Evolutionary conservation across 108 stramenopile genomes (phyloP).

Genomic region (Fistulifera solaris): DNA sequence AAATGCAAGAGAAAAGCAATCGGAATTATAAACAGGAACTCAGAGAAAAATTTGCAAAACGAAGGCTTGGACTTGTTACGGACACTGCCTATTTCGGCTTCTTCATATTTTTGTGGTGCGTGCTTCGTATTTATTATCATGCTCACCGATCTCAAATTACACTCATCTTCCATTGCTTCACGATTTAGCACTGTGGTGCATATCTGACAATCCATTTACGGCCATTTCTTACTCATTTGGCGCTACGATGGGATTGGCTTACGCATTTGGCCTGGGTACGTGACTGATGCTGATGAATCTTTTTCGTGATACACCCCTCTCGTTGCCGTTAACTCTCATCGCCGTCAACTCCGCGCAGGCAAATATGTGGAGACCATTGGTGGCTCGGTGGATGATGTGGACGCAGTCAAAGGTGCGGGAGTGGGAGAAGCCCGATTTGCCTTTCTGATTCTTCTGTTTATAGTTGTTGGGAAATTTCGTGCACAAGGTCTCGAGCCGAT

Average conservation of each 20-base stretch:
- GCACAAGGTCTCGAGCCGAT: conserved; percentile 54
- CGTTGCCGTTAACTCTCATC: no score
- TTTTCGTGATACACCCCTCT: not conserved
- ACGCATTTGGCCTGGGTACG: conserved; percentile 60
- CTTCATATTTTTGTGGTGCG: conserved; percentile 41
- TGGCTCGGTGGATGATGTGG: conserved; percentile 45
- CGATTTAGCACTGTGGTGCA: conserved; percentile 31
- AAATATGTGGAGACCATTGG: conserved; percentile 80
- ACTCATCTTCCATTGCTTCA: no score
- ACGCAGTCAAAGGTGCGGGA: conserved; percentile 48
- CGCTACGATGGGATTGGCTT: conserved; percentile 63
- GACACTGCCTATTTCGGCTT: conserved; percentile 58
- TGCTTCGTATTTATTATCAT: no score
- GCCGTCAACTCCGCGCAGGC: not conserved
- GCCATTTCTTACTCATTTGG: conserved; percentile 68
- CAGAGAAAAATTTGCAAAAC: conserved; percentile 38
- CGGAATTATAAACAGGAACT: conserved; percentile 17
- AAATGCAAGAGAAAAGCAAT: conserved; percentile 27
- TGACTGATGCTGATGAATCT: no score
- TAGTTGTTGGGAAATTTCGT: conserved; percentile 70
- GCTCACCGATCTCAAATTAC: no score
- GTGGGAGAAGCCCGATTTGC: conserved; percentile 81
- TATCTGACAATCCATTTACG: conserved; percentile 49
- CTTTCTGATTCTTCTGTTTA: conserved; percentile 69
- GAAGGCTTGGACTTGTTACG: conserved; percentile 36